Conservation (phyloP, 2,329 filamentous ascomycete genomes). For the Coniella lustricola region DNA sequence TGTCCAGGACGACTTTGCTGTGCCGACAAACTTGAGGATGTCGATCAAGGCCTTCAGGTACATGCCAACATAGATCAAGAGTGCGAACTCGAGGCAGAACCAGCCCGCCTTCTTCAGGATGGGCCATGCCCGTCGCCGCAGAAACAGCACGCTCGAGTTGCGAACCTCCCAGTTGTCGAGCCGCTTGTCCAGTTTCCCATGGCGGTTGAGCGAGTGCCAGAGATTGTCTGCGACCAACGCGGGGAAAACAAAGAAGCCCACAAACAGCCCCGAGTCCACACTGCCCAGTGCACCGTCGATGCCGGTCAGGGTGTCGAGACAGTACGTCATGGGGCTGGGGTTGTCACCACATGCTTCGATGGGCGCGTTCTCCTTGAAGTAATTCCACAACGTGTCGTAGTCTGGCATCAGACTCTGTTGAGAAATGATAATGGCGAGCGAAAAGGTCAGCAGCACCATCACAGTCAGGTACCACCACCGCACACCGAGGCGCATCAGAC, state of each 20-base stretch:
- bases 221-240: constrained; percentile 8
- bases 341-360: constrained; percentile 18
- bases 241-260: constrained; percentile 7
- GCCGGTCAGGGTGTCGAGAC: constrained; percentile 3
- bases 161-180: constrained; percentile 8
- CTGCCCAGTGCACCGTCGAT: constrained; percentile 1
- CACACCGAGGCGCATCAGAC: constrained; percentile 18
- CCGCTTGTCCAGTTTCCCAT: not conserved
- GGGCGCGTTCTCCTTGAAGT: constrained; percentile 13
- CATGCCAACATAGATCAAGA: constrained; percentile 15
- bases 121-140: constrained; percentile 9
- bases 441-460: constrained; percentile 14
- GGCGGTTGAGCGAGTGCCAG: constrained; percentile 4
- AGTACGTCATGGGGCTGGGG: constrained; percentile 16
- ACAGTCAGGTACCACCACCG: constrained; percentile 22
- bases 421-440: constrained; percentile 14
- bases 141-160: not conserved
- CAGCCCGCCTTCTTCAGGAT: not conserved
- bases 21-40: constrained; percentile 12
- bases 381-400: constrained; percentile 14
- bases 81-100: constrained; percentile 12
- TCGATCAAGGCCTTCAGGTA: constrained; percentile 14
- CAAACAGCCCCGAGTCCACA: constrained; percentile 7
- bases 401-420: constrained; percentile 15
- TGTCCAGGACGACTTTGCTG: constrained; percentile 16